Conservation (phyloP, 2,329 filamentous ascomycete genomes). For the Arthrobotrys iridis region DNA sequence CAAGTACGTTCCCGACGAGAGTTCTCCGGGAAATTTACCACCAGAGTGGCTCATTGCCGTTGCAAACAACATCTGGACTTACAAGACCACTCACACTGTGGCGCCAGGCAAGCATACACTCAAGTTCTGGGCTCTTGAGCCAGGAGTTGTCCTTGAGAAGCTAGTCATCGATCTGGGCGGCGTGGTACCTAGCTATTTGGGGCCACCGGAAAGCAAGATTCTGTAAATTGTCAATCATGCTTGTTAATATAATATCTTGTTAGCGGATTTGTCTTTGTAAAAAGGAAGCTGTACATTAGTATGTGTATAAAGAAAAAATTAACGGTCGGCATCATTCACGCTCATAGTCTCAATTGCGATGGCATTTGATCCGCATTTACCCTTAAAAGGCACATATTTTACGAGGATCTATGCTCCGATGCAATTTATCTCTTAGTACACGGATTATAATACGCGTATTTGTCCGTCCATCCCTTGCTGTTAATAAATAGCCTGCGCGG, state of each 20-base stretch:
- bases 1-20: constrained; percentile 63
- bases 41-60: constrained; percentile 66
- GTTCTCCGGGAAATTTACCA: constrained; percentile 62
- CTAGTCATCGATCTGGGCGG: constrained; percentile 60
- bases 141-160: constrained; percentile 63
- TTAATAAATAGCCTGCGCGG: not conserved
- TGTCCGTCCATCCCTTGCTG: not conserved
- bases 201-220: constrained; percentile 60
- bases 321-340: too few relatives aligned
- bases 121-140: constrained; percentile 64
- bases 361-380: too few relatives aligned
- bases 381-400: too few relatives aligned
- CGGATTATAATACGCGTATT: too few relatives aligned
- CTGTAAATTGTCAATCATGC: constrained; percentile 52
- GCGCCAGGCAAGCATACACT: constrained; percentile 62
- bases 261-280: not conserved
- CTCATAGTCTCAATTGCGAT: not conserved
- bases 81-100: constrained; percentile 61
- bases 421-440: too few relatives aligned
- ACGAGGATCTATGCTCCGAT: too few relatives aligned
- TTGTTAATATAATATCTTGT: constrained; percentile 5
- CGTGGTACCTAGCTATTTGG: constrained; percentile 60
- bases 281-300: too few relatives aligned
- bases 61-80: constrained; percentile 66
- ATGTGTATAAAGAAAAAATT: too few relatives aligned